A percentile compares a stretch with the other conserved stretches of the same genome.
Conservation (phyloP, 176 grass and related monocot genomes). For the Aegilops umbellulata region DNA sequence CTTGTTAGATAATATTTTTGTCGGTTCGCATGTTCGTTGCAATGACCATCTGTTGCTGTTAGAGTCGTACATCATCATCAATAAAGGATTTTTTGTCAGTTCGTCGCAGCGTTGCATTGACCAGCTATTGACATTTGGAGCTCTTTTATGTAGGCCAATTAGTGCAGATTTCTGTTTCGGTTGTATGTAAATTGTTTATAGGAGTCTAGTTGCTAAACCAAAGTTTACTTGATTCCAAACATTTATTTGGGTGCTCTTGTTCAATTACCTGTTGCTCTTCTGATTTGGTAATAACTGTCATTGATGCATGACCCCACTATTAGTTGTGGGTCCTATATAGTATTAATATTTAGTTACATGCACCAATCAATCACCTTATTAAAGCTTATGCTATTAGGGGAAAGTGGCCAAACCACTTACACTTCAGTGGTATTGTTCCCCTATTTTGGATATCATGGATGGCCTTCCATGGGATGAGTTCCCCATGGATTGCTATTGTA, state of each 20-base stretch:
- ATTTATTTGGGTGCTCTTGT: background rate
- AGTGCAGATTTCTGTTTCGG: background rate
- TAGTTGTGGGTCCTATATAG: background rate
- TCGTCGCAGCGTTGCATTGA: background rate
- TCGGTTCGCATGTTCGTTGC: background rate
- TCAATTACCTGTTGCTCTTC: background rate
- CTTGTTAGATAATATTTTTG: background rate
- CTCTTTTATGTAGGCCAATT: background rate
- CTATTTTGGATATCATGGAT: background rate
- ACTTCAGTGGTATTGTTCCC: background rate
- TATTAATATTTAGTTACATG: background rate
- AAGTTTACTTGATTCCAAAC: background rate
- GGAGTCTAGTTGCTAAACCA: background rate
- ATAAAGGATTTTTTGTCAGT: background rate
- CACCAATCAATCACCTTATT: background rate
- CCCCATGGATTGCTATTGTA: background rate
- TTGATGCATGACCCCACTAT: background rate
- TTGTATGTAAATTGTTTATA: background rate
- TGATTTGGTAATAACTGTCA: background rate
- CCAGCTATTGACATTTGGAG: background rate
- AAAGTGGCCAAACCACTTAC: background rate
- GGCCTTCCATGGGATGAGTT: constrained; percentile 3
- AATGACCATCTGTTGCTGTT: background rate
- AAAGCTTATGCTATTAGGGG: background rate
- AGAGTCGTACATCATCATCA: background rate